phyloP scores from a whole-genome alignment of 2,329 filamentous ascomycete genomes.

The Colletotrichum sp. region DNA sequence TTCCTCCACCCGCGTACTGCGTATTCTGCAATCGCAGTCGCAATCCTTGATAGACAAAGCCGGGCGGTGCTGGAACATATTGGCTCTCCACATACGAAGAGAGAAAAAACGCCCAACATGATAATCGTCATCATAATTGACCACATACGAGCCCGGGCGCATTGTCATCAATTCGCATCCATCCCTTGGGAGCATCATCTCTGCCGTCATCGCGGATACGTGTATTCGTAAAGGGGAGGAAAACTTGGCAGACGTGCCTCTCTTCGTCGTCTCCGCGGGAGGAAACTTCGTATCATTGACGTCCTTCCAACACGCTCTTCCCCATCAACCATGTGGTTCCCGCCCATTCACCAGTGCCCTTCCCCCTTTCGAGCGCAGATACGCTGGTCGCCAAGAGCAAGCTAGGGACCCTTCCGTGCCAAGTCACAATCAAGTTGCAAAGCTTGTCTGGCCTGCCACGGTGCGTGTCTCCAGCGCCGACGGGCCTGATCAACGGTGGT shows the following conservation, averaged over 20 bases:
- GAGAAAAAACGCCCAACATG: neutral
- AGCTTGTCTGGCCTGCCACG: slow-evolving; percentile 5
- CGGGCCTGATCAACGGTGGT: neutral
- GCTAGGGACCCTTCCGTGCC: slow-evolving; percentile 3
- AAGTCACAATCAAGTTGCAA: slow-evolving; percentile 15
- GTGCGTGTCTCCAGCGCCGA: neutral
- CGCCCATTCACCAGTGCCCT: neutral
- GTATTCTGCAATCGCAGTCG: neutral
- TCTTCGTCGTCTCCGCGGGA: neutral
- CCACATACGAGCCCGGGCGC: neutral
- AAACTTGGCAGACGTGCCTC: neutral
- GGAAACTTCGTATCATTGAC: neutral
- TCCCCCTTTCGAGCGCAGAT: neutral
- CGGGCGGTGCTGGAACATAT: slow-evolving; percentile 1
- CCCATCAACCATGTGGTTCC: neutral
- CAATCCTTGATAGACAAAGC: neutral
- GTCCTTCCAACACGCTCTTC: neutral
- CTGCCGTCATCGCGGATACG: slow-evolving; percentile 8
- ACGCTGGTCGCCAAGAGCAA: slow-evolving; percentile 1
- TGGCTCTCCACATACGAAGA: neutral
- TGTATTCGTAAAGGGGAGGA: neutral
- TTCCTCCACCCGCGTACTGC: neutral
- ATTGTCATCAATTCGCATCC: neutral
- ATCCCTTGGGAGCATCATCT: neutral
- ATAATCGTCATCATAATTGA: neutral